These are phyloP conservation scores for Dendryphion nanum DNA, from an alignment of 2,329 filamentous ascomycete genomes.

Conservation along the genomic window DNA sequence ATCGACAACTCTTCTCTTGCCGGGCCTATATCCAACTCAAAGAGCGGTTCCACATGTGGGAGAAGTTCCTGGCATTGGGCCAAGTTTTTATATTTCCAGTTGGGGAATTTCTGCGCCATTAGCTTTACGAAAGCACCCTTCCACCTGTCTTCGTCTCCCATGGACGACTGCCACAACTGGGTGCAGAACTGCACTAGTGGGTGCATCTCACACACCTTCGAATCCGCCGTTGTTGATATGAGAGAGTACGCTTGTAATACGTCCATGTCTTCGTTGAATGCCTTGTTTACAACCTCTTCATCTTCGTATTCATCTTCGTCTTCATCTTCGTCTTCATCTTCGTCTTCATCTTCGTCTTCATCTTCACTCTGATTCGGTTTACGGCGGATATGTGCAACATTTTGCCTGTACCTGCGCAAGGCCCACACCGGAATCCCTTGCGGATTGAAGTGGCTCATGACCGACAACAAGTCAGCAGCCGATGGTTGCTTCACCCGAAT, in stretches of 20 bases:
- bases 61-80: constrained; percentile 14
- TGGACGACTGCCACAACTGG: constrained; percentile 11
- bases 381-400: too few species aligned
- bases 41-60: constrained; percentile 12
- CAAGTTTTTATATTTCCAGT: too few species aligned
- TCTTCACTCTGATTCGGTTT: constrained; percentile 2
- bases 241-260: constrained; percentile 16
- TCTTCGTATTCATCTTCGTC: too few species aligned
- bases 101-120: constrained; percentile 14
- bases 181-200: constrained; percentile 17
- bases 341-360: too few species aligned
- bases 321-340: too few species aligned
- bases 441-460: constrained; percentile 50
- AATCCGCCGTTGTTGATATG: constrained; percentile 5
- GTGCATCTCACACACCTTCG: constrained; percentile 11
- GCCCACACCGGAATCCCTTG: constrained; percentile 42
- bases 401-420: constrained; percentile 16
- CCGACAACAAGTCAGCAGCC: constrained; percentile 46
- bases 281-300: constrained; percentile 1
- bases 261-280: constrained; percentile 14
- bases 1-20: too few species aligned
- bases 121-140: constrained; percentile 7
- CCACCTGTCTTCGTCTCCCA: constrained; percentile 8
- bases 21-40: background rate
- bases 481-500: constrained; percentile 29